A percentile compares a stretch with the other conserved stretches of the same genome.
Evolutionary conservation across 164 flowering plant genomes (phyloP).

Genomic region (Malania oleifera): DNA sequence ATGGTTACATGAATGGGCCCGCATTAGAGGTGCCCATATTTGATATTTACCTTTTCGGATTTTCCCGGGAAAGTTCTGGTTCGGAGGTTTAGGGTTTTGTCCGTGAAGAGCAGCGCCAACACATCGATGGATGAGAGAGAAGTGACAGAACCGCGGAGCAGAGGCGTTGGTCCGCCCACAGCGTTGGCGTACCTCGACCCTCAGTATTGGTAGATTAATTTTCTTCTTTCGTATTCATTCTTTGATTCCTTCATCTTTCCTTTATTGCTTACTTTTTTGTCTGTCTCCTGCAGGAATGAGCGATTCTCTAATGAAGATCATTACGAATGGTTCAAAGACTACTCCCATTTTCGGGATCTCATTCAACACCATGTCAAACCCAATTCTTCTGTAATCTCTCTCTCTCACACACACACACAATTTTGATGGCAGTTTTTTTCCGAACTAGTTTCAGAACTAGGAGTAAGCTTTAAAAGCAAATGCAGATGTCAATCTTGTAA

Average conservation of each 20-base stretch:
- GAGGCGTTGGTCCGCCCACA: slow-evolving; percentile 33
- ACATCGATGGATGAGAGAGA: slow-evolving; percentile 1
- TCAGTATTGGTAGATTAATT: slow-evolving; percentile 44
- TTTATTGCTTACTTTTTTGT: not conserved
- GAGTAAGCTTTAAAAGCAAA: too few species aligned
- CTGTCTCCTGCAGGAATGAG: slow-evolving; percentile 44
- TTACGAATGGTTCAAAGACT: slow-evolving; percentile 94
- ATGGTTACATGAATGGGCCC: too few species aligned
- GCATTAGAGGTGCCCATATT: too few species aligned
- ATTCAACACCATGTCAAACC: slow-evolving; percentile 40
- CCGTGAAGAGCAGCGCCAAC: not conserved
- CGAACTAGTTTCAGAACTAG: too few species aligned
- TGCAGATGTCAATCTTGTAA: too few species aligned
- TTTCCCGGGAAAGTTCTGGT: too few species aligned
- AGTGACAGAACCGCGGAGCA: slow-evolving; percentile 7
- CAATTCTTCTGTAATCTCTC: slow-evolving; percentile 36
- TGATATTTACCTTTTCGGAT: too few species aligned
- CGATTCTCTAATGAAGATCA: slow-evolving; percentile 77
- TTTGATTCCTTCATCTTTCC: not conserved
- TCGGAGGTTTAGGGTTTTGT: not conserved
- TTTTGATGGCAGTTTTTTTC: too few species aligned
- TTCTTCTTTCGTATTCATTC: not conserved
- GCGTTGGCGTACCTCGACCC: slow-evolving; percentile 57
- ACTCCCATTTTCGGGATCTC: slow-evolving; percentile 82
- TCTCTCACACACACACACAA: too few species aligned